A percentile compares a stretch with the other conserved stretches of the same genome.
Conservation (phyloP, 495 filamentous ascomycete species). For the Aspergillus mulundensis region DNA sequence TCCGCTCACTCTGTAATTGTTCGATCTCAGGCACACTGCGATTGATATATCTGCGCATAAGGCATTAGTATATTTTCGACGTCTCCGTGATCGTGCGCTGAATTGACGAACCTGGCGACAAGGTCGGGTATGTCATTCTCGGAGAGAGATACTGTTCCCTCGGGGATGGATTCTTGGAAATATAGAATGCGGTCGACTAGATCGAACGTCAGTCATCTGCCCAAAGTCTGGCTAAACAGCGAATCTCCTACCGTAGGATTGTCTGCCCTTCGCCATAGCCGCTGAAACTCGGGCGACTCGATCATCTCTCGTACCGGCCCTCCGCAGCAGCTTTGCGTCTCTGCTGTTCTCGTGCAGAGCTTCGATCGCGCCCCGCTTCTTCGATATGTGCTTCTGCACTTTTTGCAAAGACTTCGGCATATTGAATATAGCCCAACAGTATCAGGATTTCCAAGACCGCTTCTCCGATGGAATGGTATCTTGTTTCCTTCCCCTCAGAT, state of each 20-base stretch:
- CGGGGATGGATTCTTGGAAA: constrained; percentile 61
- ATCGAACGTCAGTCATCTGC: neutral
- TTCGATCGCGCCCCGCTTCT: constrained; percentile 63
- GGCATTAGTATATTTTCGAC: neutral
- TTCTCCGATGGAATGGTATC: neutral
- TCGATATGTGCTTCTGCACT: constrained; percentile 77
- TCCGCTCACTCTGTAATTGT: constrained; percentile 66
- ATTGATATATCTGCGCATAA: constrained; percentile 59
- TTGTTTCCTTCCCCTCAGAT: neutral
- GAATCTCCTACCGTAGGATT: constrained; percentile 56
- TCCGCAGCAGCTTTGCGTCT: constrained; percentile 69
- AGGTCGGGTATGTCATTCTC: constrained; percentile 56
- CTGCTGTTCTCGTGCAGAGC: constrained; percentile 80
- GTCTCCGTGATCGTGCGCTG: neutral
- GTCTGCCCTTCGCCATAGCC: constrained; percentile 60
- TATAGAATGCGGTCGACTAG: constrained; percentile 68
- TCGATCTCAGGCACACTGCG: constrained; percentile 74
- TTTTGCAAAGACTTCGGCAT: constrained; percentile 78
- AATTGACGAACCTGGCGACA: constrained; percentile 53
- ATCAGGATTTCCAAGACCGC: neutral
- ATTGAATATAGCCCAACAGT: constrained; percentile 7
- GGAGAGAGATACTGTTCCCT: constrained; percentile 50
- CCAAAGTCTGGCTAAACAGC: neutral
- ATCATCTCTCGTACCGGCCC: constrained; percentile 70
- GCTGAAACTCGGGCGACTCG: constrained; percentile 63